phyloP scores from a whole-genome alignment of 257 asterid species.

The Lycium ferocissimum region DNA sequence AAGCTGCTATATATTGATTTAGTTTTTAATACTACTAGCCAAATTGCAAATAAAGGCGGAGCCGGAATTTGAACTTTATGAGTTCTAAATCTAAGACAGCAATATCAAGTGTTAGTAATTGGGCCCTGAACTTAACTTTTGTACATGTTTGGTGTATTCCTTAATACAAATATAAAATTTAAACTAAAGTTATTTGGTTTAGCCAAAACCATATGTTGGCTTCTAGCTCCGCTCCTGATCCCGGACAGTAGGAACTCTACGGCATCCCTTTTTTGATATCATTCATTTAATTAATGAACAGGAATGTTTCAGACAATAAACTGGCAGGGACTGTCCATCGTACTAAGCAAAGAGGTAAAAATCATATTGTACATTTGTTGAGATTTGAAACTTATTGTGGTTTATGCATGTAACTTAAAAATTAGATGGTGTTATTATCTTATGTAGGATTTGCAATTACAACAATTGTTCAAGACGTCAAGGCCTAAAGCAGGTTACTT shows the following conservation, averaged over 20 bases:
- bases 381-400: background rate
- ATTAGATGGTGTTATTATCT: background rate
- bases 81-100: no score
- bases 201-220: no score
- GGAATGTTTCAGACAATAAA: conserved; percentile 49
- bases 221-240: no score
- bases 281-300: conserved; percentile 22
- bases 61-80: no score
- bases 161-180: no score
- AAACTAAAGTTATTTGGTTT: no score
- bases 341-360: background rate
- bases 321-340: conserved; percentile 41
- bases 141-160: no score
- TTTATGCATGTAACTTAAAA: background rate
- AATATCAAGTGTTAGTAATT: no score
- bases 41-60: background rate
- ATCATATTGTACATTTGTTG: background rate
- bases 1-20: no score
- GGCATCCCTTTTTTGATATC: background rate
- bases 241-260: background rate
- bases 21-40: background rate
- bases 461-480: conserved; percentile 51
- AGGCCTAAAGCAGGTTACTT: conserved; percentile 26
- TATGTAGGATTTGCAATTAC: conserved; percentile 40
- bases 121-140: no score